Evolutionary conservation across 225 moss, liverwort and hornwort genomes (phyloP).

Genomic region (Physcomitrellopsis africana): DNA sequence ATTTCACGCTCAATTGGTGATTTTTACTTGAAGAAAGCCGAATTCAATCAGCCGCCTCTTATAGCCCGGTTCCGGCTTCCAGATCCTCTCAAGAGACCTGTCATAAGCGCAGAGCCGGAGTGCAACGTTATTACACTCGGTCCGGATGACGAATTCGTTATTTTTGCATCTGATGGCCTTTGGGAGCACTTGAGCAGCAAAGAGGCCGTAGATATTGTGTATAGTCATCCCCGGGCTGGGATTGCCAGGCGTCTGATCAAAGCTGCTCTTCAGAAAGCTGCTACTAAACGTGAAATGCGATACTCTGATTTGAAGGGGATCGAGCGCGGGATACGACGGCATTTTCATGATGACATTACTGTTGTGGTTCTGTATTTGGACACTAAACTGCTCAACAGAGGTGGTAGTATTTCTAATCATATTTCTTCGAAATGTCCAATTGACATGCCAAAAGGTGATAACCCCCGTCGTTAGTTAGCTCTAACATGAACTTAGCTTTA

Average conservation of each 20-base stretch:
- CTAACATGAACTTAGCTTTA: background rate
- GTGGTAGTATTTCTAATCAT: constrained; percentile 26
- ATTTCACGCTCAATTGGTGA: constrained; percentile 95
- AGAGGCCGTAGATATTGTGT: constrained; percentile 90
- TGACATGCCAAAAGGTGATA: constrained; percentile 42
- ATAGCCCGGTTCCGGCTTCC: constrained; percentile 85
- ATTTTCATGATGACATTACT: constrained; percentile 91
- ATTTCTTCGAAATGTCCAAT: constrained; percentile 52
- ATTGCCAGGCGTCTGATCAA: constrained; percentile 87
- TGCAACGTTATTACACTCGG: constrained; percentile 55
- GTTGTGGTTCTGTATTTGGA: constrained; percentile 66
- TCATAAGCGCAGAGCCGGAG: constrained; percentile 87
- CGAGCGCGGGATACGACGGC: constrained; percentile 92
- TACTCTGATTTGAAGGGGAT: constrained; percentile 87
- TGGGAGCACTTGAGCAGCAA: constrained; percentile 98
- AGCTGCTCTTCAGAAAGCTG: constrained; percentile 89
- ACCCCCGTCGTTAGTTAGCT: constrained; percentile 27
- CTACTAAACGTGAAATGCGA: constrained; percentile 99
- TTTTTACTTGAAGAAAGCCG: constrained; percentile 87
- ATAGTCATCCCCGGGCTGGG: constrained; percentile 78
- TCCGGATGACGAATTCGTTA: constrained; percentile 83
- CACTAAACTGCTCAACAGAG: constrained; percentile 43
- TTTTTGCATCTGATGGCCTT: constrained; percentile 96
- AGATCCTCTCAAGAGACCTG: constrained; percentile 84
- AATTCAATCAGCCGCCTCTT: constrained; percentile 81